phyloP scores from a whole-genome alignment of 2,329 filamentous ascomycete species.

The Colletotrichum tabaci region DNA sequence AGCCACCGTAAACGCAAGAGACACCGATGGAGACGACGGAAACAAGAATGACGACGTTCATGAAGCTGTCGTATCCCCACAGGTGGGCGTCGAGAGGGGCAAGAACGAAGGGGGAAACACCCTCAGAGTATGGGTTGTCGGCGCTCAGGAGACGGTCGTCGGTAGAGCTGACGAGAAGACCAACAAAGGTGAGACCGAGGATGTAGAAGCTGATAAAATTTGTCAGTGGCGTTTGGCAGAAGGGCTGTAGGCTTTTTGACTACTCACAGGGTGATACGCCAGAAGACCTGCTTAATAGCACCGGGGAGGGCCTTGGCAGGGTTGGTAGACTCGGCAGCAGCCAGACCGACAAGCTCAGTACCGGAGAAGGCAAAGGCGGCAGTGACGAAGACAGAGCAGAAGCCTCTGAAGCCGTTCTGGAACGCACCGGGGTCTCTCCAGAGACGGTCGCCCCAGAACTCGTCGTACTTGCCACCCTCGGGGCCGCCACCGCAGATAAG shows the following conservation, averaged over 20 bases:
- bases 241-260: too few species aligned
- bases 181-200: constrained; percentile 64
- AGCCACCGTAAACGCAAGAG: constrained; percentile 69
- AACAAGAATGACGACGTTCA: constrained; percentile 69
- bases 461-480: constrained; percentile 55
- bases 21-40: constrained; percentile 70
- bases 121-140: constrained; percentile 60
- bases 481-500: constrained; percentile 72
- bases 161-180: constrained; percentile 60
- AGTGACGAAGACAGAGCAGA: constrained; percentile 79
- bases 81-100: constrained; percentile 60
- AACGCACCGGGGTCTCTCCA: constrained; percentile 67
- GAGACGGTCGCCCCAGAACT: constrained; percentile 59
- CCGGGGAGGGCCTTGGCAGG: constrained; percentile 80
- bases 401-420: constrained; percentile 78
- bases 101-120: constrained; percentile 42
- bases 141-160: constrained; percentile 61
- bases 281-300: constrained; percentile 82
- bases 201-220: constrained; percentile 57
- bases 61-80: constrained; percentile 62
- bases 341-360: constrained; percentile 78
- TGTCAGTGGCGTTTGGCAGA: constrained; percentile 29
- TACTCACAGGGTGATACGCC: constrained; percentile 63
- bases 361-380: constrained; percentile 79
- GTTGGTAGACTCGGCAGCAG: constrained; percentile 77